Conservation (phyloP, 2,329 filamentous ascomycete species). For the Leptographium lundbergii region DNA sequence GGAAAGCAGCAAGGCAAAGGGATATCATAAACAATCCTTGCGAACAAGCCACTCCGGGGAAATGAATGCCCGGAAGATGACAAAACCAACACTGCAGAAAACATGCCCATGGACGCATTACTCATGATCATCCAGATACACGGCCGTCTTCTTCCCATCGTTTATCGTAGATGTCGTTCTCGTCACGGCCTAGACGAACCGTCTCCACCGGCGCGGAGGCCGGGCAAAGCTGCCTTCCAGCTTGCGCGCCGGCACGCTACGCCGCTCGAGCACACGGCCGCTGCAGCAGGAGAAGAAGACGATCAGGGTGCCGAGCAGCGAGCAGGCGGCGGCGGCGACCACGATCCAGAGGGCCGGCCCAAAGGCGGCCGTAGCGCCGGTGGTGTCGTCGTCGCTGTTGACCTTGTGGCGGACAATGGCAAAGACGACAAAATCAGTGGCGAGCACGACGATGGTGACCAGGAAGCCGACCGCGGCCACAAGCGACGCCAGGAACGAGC, state of each 20-base stretch:
- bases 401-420: constrained; percentile 39
- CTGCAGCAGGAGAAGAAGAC: constrained; percentile 51
- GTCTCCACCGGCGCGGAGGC: constrained; percentile 10
- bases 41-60: background rate
- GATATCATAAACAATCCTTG: background rate
- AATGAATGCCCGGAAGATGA: background rate
- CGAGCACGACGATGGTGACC: constrained; percentile 32
- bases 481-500: constrained; percentile 37
- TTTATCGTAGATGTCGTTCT: background rate
- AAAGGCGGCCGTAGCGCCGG: constrained; percentile 30
- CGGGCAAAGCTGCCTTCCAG: constrained; percentile 16
- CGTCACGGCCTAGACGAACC: background rate
- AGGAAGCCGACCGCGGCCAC: constrained; percentile 37
- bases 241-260: constrained; percentile 14
- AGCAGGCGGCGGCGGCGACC: constrained; percentile 40
- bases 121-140: background rate
- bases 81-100: background rate
- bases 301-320: constrained; percentile 41
- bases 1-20: background rate
- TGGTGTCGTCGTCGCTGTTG: constrained; percentile 37
- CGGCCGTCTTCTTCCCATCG: background rate
- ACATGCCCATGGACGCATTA: background rate
- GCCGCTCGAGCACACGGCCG: constrained; percentile 28
- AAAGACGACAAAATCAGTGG: constrained; percentile 46
- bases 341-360: constrained; percentile 45